Evolutionary conservation across 1,139 yeast species (phyloP), one percentile per base, ranked within the genome.

Genomic region (Saccharomyces hybrid): DNA sequence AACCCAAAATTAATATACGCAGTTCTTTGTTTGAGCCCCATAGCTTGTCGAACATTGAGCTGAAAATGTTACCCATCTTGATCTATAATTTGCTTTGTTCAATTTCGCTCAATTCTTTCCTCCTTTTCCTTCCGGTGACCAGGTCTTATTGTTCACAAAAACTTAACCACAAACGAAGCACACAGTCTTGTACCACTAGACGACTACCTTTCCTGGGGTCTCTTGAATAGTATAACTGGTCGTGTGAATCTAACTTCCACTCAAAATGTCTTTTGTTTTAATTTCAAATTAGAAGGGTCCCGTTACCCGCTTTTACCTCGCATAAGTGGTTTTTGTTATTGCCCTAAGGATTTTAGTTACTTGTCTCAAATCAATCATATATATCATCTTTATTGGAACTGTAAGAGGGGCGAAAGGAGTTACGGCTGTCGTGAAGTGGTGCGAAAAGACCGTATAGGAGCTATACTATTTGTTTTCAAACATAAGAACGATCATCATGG

Each of bases 11-110:
- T 60, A 93, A 80, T 56, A 93, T 90, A 63, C 99, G 81, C 67
- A 91, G 86, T 73, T 93, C 98, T 72, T 89, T 89, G 65, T 85
- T 86, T 54, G 84, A 80, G 34, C 96, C 95, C 96, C 97, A 93
- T 54, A 93, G 77, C 66, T 83, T 82, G 55, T 90, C 84, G 70
- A 91, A 89, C 66, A 93, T 82, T 60, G 86, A 83, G 70, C 96
- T 89, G 73, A 93, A 84, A 42, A 84, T 79, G 72, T 87, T 91
- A 31, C 96, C 96, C 95, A 86, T 86, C 31, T 28, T 31, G 47
- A 38, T 49, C 27, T 28, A 42, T 14, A 28, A 9, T 14, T n/a
- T n/a, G 31, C 29, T 21, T 16, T n/a, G 19, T 21, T 49, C 42
- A 38, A 4, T 19, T n/a, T 4, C 12, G 21, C 28, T 14, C 21